Evolutionary conservation across 805 yeast species (phyloP).

Genomic region (Lachancea cidri): DNA sequence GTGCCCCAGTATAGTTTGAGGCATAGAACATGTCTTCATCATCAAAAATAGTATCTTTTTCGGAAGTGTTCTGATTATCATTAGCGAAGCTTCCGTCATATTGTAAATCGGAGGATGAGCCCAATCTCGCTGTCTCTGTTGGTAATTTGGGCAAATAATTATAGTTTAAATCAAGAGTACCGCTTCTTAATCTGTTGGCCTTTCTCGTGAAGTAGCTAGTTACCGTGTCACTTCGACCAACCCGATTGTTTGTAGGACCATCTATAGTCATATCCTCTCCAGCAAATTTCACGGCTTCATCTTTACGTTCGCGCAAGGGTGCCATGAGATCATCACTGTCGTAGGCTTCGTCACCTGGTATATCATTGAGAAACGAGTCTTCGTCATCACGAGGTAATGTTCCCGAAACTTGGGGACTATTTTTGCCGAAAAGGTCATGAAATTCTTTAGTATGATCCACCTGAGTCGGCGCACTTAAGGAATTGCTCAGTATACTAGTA

Average conservation of each 20-base stretch:
- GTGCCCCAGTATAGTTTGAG: conserved; percentile 15
- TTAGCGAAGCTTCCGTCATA: neutral
- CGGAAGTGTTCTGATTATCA: neutral
- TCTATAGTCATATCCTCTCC: neutral
- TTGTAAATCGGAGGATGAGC: neutral
- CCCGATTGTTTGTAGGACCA: conserved; percentile 1
- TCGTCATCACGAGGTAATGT: conserved; percentile 10
- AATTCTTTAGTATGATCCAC: conserved; percentile 33
- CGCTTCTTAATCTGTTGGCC: conserved; percentile 24
- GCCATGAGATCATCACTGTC: conserved; percentile 33
- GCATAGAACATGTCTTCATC: conserved; percentile 6
- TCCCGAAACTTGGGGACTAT: conserved; percentile 5
- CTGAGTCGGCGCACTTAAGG: conserved; percentile 7
- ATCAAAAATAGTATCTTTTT: conserved; percentile 6
- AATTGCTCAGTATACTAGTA: conserved; percentile 3
- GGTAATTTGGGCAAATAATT: conserved; percentile 1
- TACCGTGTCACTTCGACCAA: conserved; percentile 26
- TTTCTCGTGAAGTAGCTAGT: conserved; percentile 32
- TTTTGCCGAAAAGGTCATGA: conserved; percentile 25
- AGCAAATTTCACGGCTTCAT: neutral
- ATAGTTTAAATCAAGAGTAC: conserved; percentile 23
- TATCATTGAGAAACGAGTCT: conserved; percentile 25
- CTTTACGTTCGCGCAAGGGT: conserved; percentile 24
- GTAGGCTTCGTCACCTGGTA: conserved; percentile 36
- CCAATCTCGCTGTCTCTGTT: neutral